phyloP scores from a whole-genome alignment of 805 yeast species.

The Metschnikowia lachancei region DNA sequence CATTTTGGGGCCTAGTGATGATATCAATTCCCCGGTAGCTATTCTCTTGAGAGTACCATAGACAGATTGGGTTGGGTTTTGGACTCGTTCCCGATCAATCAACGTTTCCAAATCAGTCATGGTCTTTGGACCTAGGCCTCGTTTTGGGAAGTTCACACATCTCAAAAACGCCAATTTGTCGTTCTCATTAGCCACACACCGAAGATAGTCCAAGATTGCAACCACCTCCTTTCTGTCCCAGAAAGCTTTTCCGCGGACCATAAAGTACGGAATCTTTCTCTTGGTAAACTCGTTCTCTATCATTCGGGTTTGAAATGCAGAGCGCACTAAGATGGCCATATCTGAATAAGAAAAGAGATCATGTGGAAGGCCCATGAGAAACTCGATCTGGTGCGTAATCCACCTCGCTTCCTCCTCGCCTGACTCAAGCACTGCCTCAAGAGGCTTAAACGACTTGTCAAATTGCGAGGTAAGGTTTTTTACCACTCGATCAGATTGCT shows the following conservation, averaged over 20 bases:
- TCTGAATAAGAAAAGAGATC: constrained; percentile 50
- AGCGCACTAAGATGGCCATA: constrained; percentile 68
- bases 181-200: constrained; percentile 54
- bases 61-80: constrained; percentile 5
- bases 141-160: constrained; percentile 56
- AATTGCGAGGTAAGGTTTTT: constrained; percentile 49
- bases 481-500: constrained; percentile 47
- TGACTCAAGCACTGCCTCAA: constrained; percentile 39
- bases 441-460: constrained; percentile 45
- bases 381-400: constrained; percentile 54
- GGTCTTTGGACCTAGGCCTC: constrained; percentile 65
- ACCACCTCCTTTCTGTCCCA: constrained; percentile 76
- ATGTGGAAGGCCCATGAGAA: constrained; percentile 45
- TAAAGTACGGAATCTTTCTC: constrained; percentile 57
- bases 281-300: constrained; percentile 63
- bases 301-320: constrained; percentile 56
- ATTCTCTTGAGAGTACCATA: constrained; percentile 13
- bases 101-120: constrained; percentile 25
- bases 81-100: constrained; percentile 23
- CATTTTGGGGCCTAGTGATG: constrained; percentile 15
- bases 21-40: constrained; percentile 3
- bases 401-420: constrained; percentile 55
- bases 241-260: constrained; percentile 72
- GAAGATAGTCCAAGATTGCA: constrained; percentile 59
- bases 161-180: constrained; percentile 62